These are phyloP conservation scores for Trichoderma polysporum DNA, from an alignment of 2,329 filamentous ascomycete genomes.

Conservation along the genomic window DNA sequence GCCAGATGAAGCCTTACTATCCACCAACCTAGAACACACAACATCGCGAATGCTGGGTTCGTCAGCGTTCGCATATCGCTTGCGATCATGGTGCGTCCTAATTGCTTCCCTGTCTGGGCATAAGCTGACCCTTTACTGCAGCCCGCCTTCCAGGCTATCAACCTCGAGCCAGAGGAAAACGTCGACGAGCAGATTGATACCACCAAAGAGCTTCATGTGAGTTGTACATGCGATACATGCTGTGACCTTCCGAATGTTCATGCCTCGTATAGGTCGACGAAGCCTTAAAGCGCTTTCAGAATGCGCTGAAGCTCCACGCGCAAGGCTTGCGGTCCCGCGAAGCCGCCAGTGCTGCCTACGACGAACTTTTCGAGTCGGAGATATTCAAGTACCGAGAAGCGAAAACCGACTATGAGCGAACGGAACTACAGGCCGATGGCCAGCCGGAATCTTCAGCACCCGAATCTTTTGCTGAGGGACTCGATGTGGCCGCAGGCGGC, in stretches of 20 bases:
- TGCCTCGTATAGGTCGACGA: constrained; percentile 71
- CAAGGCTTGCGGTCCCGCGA: constrained; percentile 75
- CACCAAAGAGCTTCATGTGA: constrained; percentile 83
- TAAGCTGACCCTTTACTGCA: constrained; percentile 30
- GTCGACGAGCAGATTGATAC: constrained; percentile 90
- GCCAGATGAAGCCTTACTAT: background rate
- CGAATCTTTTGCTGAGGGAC: constrained; percentile 50
- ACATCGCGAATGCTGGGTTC: constrained; percentile 17
- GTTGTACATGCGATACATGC: constrained; percentile 7
- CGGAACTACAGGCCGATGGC: constrained; percentile 56
- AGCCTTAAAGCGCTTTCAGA: constrained; percentile 90
- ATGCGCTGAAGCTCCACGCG: constrained; percentile 84
- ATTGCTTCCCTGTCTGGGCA: background rate
- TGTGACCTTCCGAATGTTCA: background rate
- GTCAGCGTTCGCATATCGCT: constrained; percentile 14
- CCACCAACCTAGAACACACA: background rate
- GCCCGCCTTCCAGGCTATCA: constrained; percentile 80
- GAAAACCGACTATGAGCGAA: constrained; percentile 76
- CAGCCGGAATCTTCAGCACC: constrained; percentile 41
- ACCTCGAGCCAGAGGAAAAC: constrained; percentile 90
- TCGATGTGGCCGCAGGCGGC: constrained; percentile 59
- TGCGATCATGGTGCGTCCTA: constrained; percentile 21
- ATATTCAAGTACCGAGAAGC: constrained; percentile 93
- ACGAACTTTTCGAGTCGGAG: constrained; percentile 82
- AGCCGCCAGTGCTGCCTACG: constrained; percentile 78